Conservation (phyloP, 805 yeast genomes). For the Komagataella kurtzmanii region DNA sequence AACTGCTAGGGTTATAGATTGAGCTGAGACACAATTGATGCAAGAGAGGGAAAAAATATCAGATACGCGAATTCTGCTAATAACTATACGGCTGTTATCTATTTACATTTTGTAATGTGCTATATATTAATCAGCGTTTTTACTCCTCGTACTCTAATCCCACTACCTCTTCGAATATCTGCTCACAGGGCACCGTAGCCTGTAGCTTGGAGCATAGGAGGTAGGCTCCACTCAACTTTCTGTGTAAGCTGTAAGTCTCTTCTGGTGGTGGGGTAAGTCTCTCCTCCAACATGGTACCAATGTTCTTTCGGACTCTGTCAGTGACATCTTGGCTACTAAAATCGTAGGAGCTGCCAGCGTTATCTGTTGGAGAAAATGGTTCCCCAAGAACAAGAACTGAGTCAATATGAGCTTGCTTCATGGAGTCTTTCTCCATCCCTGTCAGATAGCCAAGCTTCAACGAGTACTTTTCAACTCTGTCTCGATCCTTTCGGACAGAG, state of each 20-base stretch:
- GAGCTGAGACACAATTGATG: neutral
- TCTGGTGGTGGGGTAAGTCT: slow-evolving; percentile 96
- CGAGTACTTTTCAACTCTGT: slow-evolving; percentile 50
- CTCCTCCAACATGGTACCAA: slow-evolving; percentile 81
- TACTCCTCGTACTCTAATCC: slow-evolving; percentile 21
- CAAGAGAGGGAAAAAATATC: neutral
- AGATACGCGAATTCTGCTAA: neutral
- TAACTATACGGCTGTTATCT: neutral
- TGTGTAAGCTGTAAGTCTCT: slow-evolving; percentile 91
- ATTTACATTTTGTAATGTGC: neutral
- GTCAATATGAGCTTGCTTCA: slow-evolving; percentile 88
- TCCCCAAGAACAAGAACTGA: slow-evolving; percentile 86
- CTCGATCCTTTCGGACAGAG: slow-evolving; percentile 58
- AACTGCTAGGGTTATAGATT: neutral
- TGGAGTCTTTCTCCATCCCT: slow-evolving; percentile 75
- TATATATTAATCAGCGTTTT: neutral
- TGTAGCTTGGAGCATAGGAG: slow-evolving; percentile 74
- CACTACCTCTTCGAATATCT: slow-evolving; percentile 64
- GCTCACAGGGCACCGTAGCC: slow-evolving; percentile 73
- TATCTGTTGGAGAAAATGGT: slow-evolving; percentile 56
- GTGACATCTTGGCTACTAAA: slow-evolving; percentile 84
- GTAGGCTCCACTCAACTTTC: slow-evolving; percentile 91
- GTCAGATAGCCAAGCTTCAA: slow-evolving; percentile 75
- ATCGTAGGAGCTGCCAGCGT: slow-evolving; percentile 42
- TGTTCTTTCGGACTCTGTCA: slow-evolving; percentile 80